Evolutionary conservation across 2,329 filamentous ascomycete species (phyloP).

Genomic region (Proliferodiscus dingleyae): DNA sequence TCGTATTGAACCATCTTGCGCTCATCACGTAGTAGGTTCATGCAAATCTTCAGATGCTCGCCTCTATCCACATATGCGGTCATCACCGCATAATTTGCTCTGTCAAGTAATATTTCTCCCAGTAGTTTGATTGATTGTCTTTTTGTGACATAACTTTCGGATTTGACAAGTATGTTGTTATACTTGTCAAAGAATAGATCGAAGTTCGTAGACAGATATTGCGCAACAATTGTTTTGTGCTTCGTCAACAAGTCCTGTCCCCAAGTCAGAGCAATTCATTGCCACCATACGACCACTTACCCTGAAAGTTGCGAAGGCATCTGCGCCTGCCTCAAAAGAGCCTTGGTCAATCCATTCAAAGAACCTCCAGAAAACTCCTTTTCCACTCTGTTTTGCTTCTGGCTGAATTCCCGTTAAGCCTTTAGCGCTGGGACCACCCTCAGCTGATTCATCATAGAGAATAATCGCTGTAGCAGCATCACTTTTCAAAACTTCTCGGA

Average conservation of each 20-base stretch:
- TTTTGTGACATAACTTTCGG: constrained; percentile 95
- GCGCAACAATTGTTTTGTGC: constrained; percentile 85
- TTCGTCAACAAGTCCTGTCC: constrained; percentile 82
- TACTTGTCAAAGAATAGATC: constrained; percentile 89
- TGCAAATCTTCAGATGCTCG: constrained; percentile 95
- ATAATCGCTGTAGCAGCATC: constrained; percentile 88
- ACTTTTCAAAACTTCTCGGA: constrained; percentile 84
- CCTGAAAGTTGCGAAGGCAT: constrained; percentile 95
- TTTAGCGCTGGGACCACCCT: constrained; percentile 65
- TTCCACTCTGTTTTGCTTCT: constrained; percentile 68
- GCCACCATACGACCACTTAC: constrained; percentile 51
- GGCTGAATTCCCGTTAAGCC: constrained; percentile 74
- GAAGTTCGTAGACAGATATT: constrained; percentile 86
- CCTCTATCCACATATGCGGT: constrained; percentile 92
- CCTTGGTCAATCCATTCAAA: constrained; percentile 97
- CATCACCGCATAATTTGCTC: constrained; percentile 98
- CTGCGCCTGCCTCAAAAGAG: constrained; percentile 92
- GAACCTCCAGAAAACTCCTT: constrained; percentile 92
- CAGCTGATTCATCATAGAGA: constrained; percentile 81
- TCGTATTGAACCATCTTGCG: constrained; percentile 99
- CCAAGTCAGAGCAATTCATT: constrained; percentile 11
- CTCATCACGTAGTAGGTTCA: constrained; percentile 94
- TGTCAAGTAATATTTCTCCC: constrained; percentile 88
- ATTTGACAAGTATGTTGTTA: constrained; percentile 82
- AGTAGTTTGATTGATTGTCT: constrained; percentile 96